Base-by-base conservation (phyloP, 1,139 yeast species). In the Arxiozyma bovina region DNA sequence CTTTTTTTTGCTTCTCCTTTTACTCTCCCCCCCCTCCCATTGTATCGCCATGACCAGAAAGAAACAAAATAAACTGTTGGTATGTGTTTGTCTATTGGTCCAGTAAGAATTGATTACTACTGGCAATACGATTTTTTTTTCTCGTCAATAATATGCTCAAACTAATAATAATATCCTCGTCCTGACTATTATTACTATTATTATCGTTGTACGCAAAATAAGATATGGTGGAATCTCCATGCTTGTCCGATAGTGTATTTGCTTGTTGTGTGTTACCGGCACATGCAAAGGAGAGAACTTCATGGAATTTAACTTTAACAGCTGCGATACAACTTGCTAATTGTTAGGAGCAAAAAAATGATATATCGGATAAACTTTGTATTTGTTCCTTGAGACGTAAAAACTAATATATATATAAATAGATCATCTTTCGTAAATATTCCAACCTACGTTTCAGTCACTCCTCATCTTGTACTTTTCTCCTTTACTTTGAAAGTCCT, bases 401-500 rank as follows among this genome's bases (percentile, higher is more conserved):
- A 22, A 25, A 25, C 23, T 23, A 38, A 47, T 4, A 22, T 20
- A 40, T 12, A 6, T 12, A 38, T 34, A 38, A 2, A 21, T 21
- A 38, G 9, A n/a, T 34, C 44, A 46, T 50, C 54, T 42, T 40
- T 21, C 60, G 11, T 15, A 2, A 6, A 34, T 15, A 17, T 34
- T 34, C 4, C 40, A 12, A 11, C 38, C 3, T 30, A 12, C 4
- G n/a, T 34, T n/a, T 34, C 4, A 6, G 12, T 15, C 12, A 15
- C 6, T 15, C n/a, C n/a, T 2, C 11, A 27, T 27, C 8, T n/a
- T n/a, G n/a, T n/a, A n/a, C n/a, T n/a, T n/a, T n/a, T n/a, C n/a
- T n/a, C n/a, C n/a, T n/a, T n/a, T n/a, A n/a, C n/a, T n/a, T n/a
- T n/a, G n/a, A 27, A 27, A 23, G 4, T 30, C 12, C n/a, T 15